These are phyloP conservation scores for Echinochloa phyllopogon DNA, from an alignment of 176 grass and related monocot species.

Conservation along the genomic window DNA sequence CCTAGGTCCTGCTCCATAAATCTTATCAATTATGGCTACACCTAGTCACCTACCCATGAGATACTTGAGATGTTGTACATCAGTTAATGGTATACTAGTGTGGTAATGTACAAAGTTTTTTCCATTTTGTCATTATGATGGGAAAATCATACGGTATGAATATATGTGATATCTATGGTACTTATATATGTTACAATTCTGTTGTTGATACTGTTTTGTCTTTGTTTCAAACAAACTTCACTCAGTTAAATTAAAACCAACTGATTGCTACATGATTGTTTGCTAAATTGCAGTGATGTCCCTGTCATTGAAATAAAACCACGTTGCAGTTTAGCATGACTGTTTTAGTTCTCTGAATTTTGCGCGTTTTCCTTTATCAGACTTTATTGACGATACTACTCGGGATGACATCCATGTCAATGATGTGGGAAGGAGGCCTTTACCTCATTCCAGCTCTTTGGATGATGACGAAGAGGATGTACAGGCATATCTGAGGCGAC, in stretches of 20 bases:
- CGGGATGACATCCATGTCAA: conserved; percentile 48
- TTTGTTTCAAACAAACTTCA: background rate
- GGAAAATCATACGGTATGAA: background rate
- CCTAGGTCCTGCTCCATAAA: background rate
- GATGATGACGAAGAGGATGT: conserved; percentile 57
- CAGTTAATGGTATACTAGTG: background rate
- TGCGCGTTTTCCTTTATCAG: conserved; percentile 36
- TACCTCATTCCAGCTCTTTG: conserved; percentile 42
- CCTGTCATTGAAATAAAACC: background rate
- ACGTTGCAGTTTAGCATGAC: background rate
- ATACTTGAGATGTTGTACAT: background rate
- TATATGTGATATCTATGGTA: background rate
- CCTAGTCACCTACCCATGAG: conserved; percentile 24
- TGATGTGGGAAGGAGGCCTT: conserved; percentile 40
- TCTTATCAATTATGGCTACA: background rate
- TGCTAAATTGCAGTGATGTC: background rate
- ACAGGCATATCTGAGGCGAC: conserved; percentile 38
- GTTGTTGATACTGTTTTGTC: background rate
- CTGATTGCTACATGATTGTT: background rate
- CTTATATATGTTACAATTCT: background rate
- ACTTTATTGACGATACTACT: conserved; percentile 62
- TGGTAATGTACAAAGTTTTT: background rate
- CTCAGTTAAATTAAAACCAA: background rate
- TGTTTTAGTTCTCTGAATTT: background rate
- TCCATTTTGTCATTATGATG: background rate